Evolutionary conservation across 306 rosid genomes (phyloP).

Genomic region (Begonia masoniana): DNA sequence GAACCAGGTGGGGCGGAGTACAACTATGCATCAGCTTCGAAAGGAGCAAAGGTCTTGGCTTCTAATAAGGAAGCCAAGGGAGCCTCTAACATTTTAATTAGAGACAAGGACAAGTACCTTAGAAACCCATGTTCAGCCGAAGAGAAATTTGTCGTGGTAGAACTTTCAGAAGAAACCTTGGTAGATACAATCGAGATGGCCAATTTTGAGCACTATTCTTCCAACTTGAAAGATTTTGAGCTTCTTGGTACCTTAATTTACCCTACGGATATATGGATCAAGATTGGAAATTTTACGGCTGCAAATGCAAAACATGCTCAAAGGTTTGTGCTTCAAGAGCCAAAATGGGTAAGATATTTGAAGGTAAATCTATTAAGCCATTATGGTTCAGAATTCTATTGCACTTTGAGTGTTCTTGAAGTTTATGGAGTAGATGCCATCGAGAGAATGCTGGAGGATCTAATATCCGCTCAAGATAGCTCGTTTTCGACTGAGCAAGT

Average conservation of each 20-base stretch:
- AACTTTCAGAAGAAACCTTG: conserved; percentile 75
- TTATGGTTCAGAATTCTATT: conserved; percentile 85
- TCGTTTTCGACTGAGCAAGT: conserved; percentile 25
- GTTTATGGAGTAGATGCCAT: conserved; percentile 80
- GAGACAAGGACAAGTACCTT: conserved; percentile 76
- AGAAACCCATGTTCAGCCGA: conserved; percentile 81
- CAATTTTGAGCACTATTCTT: conserved; percentile 83
- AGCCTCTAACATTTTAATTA: conserved; percentile 55
- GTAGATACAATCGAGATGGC: conserved; percentile 74
- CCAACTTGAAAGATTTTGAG: conserved; percentile 68
- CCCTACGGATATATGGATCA: conserved; percentile 57
- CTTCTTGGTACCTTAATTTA: conserved; percentile 61
- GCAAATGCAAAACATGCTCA: conserved; percentile 76
- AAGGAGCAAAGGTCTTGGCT: conserved; percentile 85
- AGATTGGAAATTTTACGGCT: conserved; percentile 51
- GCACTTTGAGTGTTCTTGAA: conserved; percentile 74
- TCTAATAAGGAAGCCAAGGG: conserved; percentile 88
- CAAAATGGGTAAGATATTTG: conserved; percentile 75
- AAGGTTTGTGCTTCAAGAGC: conserved; percentile 47
- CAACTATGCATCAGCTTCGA: conserved; percentile 82
- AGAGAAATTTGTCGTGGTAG: conserved; percentile 63
- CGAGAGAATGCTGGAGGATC: conserved; percentile 87
- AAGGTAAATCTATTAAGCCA: conserved; percentile 60
- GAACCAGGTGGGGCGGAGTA: conserved; percentile 70
- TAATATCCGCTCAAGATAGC: conserved; percentile 41